phyloP scores from a whole-genome alignment of 2,329 filamentous ascomycete genomes.

The Cercospora janseana region DNA sequence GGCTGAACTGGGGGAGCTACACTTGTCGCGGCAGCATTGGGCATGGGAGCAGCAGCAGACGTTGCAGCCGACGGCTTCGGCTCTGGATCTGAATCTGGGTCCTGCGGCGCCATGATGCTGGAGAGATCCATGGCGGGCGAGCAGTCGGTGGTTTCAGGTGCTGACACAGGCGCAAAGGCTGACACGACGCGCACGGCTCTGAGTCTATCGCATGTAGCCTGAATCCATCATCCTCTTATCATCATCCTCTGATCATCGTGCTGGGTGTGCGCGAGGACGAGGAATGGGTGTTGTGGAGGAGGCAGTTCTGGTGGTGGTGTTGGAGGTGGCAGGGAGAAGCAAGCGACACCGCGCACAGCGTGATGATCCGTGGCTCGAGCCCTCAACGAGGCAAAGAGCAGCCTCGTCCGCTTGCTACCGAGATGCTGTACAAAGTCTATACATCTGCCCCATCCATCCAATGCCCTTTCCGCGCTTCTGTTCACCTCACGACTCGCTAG shows the following conservation, averaged over 20 bases:
- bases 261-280: not conserved
- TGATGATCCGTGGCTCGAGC: conserved; percentile 6
- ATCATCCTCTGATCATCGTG: too few relatives aligned
- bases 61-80: too few relatives aligned
- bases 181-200: not conserved
- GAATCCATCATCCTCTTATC: not conserved
- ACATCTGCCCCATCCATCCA: not conserved
- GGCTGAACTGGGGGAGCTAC: conserved; percentile 14
- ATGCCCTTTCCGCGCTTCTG: not conserved
- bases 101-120: conserved; percentile 9
- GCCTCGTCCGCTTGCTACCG: conserved; percentile 6
- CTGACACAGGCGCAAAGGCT: conserved; percentile 13
- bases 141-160: conserved; percentile 11
- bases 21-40: conserved; percentile 6
- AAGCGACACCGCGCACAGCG: not conserved
- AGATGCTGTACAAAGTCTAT: conserved; percentile 6
- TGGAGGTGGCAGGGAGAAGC: not conserved
- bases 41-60: conserved; percentile 1
- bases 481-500: too few relatives aligned
- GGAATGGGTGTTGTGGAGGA: not conserved
- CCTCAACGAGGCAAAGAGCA: not conserved
- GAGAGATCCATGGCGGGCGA: conserved; percentile 13
- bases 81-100: conserved; percentile 10
- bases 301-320: not conserved
- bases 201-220: not conserved